Conservation (phyloP, 148 eudicot genomes). For the Spergularia marina region DNA sequence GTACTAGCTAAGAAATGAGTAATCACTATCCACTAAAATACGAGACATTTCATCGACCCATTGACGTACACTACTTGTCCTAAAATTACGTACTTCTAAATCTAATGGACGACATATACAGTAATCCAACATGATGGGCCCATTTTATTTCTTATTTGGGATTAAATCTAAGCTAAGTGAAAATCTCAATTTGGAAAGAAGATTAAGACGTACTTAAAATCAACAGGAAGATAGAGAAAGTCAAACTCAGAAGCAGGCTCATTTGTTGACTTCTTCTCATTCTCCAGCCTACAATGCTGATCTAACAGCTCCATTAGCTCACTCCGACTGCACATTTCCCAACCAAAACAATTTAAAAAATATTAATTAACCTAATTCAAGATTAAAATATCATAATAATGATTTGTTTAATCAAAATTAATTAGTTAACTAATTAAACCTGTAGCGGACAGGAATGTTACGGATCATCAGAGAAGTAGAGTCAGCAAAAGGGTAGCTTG, state of each 20-base stretch:
- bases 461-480: slow-evolving; percentile 14
- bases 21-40: too few species aligned
- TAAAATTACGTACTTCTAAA: too few species aligned
- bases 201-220: slow-evolving; percentile 17
- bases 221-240: slow-evolving; percentile 30
- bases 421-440: neutral
- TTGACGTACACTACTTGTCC: too few species aligned
- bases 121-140: too few species aligned
- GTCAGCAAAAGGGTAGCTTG: neutral
- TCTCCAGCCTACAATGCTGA: slow-evolving; percentile 11
- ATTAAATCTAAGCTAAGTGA: neutral
- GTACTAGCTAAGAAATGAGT: too few species aligned
- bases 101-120: too few species aligned
- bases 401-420: neutral
- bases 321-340: slow-evolving; percentile 15
- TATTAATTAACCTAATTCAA: neutral
- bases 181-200: neutral
- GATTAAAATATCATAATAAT: neutral
- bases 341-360: neutral
- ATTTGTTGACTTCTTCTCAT: neutral
- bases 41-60: too few species aligned
- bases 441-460: slow-evolving; percentile 4
- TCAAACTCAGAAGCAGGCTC: slow-evolving; percentile 19
- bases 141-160: too few species aligned
- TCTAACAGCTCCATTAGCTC: slow-evolving; percentile 18